phyloP scores from a whole-genome alignment of 2,329 filamentous ascomycete species.

The Sporothrix pseudoabietina region DNA sequence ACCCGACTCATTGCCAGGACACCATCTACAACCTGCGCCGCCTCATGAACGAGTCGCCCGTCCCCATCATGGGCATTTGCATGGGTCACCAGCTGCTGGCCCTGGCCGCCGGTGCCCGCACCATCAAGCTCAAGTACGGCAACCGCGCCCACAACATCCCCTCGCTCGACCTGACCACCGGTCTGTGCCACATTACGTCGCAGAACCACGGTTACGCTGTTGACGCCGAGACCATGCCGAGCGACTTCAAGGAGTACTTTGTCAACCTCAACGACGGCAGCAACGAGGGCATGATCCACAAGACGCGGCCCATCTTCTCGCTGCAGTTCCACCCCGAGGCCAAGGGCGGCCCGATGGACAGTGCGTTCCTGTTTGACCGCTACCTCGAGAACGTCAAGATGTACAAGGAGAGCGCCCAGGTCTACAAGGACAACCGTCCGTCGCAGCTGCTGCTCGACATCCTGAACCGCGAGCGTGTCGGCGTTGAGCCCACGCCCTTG shows the following conservation, averaged over 20 bases:
- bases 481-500: slow-evolving; percentile 71
- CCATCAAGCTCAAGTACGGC: slow-evolving; percentile 98
- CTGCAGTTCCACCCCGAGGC: slow-evolving; percentile 99
- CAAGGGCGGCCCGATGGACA: slow-evolving; percentile 95
- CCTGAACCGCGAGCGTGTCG: slow-evolving; percentile 90
- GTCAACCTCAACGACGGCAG: slow-evolving; percentile 96
- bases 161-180: slow-evolving; percentile 88
- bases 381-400: slow-evolving; percentile 87
- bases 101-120: slow-evolving; percentile 82
- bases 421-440: slow-evolving; percentile 84
- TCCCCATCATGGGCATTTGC: slow-evolving; percentile 97
- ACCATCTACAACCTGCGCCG: slow-evolving; percentile 91
- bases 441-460: slow-evolving; percentile 87
- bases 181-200: slow-evolving; percentile 96
- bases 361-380: slow-evolving; percentile 92
- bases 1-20: slow-evolving; percentile 93
- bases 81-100: slow-evolving; percentile 95
- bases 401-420: slow-evolving; percentile 81
- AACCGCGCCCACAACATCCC: slow-evolving; percentile 99
- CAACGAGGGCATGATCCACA: slow-evolving; percentile 98
- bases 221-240: slow-evolving; percentile 76
- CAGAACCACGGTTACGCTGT: slow-evolving; percentile 99
- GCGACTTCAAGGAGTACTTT: slow-evolving; percentile 96
- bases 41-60: slow-evolving; percentile 85
- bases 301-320: slow-evolving; percentile 92